A percentile compares a stretch with the other conserved stretches of the same genome.
Evolutionary conservation across 495 filamentous ascomycete genomes (phyloP).

Genomic region (Paragyromitra xinjiangensis): DNA sequence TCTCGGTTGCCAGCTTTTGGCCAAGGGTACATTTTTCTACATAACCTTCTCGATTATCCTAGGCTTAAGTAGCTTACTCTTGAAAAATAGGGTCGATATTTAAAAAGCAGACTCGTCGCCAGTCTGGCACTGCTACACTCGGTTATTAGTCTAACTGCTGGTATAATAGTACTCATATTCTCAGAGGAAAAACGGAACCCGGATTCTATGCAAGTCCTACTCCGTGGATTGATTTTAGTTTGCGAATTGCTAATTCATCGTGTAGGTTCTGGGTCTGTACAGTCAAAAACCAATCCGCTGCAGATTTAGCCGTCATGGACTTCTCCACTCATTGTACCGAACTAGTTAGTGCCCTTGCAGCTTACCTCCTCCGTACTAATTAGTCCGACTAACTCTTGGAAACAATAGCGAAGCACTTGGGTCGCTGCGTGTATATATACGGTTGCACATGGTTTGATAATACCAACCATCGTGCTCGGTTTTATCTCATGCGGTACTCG

Average conservation of each 20-base stretch:
- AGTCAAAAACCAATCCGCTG: not conserved
- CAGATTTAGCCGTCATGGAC: constrained; percentile 37
- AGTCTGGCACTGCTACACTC: constrained; percentile 33
- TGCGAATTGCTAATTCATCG: not conserved
- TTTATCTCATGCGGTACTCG: constrained; percentile 22
- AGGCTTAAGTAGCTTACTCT: not conserved
- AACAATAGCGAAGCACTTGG: constrained; percentile 42
- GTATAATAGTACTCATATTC: constrained; percentile 25
- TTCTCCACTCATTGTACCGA: constrained; percentile 44
- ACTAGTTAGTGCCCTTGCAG: constrained; percentile 11
- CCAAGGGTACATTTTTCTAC: constrained; percentile 20
- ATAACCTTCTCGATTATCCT: not conserved
- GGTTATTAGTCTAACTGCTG: constrained; percentile 24
- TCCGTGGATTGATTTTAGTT: not conserved
- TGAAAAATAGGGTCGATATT: constrained; percentile 41
- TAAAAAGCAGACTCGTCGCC: constrained; percentile 41
- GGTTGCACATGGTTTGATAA: constrained; percentile 47
- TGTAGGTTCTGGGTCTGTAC: constrained; percentile 47
- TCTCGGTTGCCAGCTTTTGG: constrained; percentile 46
- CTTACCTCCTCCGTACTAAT: not conserved
- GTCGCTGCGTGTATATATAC: constrained; percentile 44
- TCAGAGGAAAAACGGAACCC: constrained; percentile 28
- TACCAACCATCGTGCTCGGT: constrained; percentile 47
- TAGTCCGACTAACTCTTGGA: not conserved
- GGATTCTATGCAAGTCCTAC: constrained; percentile 31